A percentile compares a stretch with the other conserved stretches of the same genome.
Conservation (phyloP, 2,329 filamentous ascomycete genomes). For the Neocatenulostroma microsporum region DNA sequence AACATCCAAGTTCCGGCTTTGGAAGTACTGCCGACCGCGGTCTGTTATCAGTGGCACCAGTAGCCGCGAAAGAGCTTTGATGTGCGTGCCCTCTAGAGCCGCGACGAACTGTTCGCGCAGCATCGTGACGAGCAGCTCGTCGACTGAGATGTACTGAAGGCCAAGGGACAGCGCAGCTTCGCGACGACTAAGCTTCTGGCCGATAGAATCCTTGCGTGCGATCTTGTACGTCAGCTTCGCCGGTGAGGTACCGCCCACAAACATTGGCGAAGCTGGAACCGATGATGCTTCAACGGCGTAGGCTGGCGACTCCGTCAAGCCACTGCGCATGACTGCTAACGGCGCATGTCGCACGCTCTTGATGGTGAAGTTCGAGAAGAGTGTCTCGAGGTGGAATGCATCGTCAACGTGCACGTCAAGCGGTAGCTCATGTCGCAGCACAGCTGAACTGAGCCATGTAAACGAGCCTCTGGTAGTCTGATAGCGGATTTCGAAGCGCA, state of each 20-base stretch:
- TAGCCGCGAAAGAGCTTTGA: constrained; percentile 42
- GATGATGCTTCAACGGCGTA: constrained; percentile 57
- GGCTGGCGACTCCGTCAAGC: constrained; percentile 60
- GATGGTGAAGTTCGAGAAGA: constrained; percentile 88
- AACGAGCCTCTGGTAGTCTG: constrained; percentile 19
- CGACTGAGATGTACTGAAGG: constrained; percentile 67
- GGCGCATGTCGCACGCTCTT: constrained; percentile 71
- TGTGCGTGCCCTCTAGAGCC: constrained; percentile 42
- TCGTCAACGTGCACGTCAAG: constrained; percentile 96
- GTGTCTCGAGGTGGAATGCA: constrained; percentile 71
- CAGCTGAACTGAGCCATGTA: constrained; percentile 51
- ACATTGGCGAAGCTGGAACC: constrained; percentile 38
- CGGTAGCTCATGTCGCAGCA: constrained; percentile 65
- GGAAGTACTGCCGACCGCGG: constrained; percentile 39
- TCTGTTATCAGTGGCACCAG: constrained; percentile 45
- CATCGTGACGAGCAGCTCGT: constrained; percentile 58
- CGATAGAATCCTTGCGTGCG: constrained; percentile 42
- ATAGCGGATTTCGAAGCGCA: constrained; percentile 52
- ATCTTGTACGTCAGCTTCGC: constrained; percentile 76
- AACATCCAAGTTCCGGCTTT: constrained; percentile 45
- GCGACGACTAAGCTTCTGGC: constrained; percentile 19
- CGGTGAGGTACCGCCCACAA: constrained; percentile 74
- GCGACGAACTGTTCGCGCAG: constrained; percentile 40
- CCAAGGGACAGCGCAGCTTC: constrained; percentile 53
- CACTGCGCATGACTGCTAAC: constrained; percentile 62